phyloP scores from a whole-genome alignment of 1,284 basidiomycete genomes.

The Clitocybe nebularis region DNA sequence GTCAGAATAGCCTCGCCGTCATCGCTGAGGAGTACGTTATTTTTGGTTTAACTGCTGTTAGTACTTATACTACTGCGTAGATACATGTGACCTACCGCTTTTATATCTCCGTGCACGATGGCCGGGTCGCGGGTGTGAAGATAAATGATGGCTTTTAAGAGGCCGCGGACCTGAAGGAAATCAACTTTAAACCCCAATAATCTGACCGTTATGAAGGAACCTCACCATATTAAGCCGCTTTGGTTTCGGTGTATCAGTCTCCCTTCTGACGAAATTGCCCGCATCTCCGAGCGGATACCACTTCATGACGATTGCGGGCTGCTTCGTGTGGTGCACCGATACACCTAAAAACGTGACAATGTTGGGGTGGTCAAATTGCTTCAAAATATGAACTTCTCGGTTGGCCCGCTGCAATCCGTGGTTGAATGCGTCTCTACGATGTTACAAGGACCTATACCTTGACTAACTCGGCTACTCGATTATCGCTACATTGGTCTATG shows the following conservation, averaged over 20 bases:
- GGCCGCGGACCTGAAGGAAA: neutral
- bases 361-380: neutral
- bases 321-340: neutral
- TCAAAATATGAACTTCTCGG: neutral
- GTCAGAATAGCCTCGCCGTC: neutral
- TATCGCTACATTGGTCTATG: too few species aligned
- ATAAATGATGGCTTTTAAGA: neutral
- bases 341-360: neutral
- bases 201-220: neutral
- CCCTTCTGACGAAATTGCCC: neutral
- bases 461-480: too few species aligned
- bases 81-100: neutral
- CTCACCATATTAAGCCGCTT: neutral
- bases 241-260: too few species aligned
- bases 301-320: neutral
- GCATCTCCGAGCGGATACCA: neutral
- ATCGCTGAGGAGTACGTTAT: neutral
- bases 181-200: too few species aligned
- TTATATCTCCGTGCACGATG: neutral
- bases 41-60: neutral
- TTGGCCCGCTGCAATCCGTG: neutral
- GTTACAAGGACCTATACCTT: too few species aligned
- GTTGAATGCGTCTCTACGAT: too few species aligned
- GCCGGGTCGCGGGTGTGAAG: neutral
- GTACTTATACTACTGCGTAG: neutral